Evolutionary conservation across 371 early-diverging fungal genomes (phyloP).

Genomic region (Syncephalastrum sp.): DNA sequence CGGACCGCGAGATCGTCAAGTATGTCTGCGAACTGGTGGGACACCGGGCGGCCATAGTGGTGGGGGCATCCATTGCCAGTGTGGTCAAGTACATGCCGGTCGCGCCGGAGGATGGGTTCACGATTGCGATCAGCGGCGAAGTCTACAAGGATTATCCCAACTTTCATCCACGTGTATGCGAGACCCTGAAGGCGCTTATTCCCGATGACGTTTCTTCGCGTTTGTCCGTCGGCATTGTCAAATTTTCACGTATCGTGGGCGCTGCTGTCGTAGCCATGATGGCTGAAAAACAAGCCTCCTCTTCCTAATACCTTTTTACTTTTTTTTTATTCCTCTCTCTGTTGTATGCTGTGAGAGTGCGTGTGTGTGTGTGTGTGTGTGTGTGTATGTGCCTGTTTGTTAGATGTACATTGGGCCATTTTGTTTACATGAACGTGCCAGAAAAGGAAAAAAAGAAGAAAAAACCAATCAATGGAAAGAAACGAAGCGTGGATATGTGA

Average conservation of each 20-base stretch:
- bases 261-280: conserved; percentile 55
- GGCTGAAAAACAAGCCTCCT: conserved; percentile 27
- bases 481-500: no score
- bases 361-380: no score
- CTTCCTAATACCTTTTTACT: no score
- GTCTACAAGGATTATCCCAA: conserved; percentile 48
- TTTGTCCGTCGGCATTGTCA: conserved; percentile 46
- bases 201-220: conserved; percentile 38
- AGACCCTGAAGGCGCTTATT: conserved; percentile 37
- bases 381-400: no score
- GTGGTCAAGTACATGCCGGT: conserved; percentile 38
- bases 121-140: conserved; percentile 47
- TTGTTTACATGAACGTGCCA: no score
- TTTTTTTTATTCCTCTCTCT: no score
- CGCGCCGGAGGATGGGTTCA: conserved; percentile 23
- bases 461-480: no score
- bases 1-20: conserved; percentile 45
- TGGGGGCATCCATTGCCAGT: conserved; percentile 43
- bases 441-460: no score
- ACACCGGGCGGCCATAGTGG: conserved; percentile 36
- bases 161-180: conserved; percentile 46
- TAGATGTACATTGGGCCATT: no score
- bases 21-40: conserved; percentile 42
- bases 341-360: no score
- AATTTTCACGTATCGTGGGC: conserved; percentile 48